Evolutionary conservation across 2,329 filamentous ascomycete species (phyloP).

Genomic region (Cladophialophora yegresii): DNA sequence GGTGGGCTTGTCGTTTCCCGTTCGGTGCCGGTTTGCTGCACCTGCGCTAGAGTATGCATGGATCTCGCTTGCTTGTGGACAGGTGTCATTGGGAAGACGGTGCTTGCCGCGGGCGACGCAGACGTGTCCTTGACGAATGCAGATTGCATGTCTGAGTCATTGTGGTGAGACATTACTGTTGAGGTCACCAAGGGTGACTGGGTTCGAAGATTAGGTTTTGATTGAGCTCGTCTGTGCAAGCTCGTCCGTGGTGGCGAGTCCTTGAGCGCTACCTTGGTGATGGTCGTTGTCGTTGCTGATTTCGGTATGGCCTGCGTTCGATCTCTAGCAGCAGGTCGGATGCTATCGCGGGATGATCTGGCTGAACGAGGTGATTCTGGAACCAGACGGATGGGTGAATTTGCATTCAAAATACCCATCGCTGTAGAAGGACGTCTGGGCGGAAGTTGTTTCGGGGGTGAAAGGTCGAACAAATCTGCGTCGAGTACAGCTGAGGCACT

Average conservation of each 20-base stretch:
- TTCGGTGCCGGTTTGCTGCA: background rate
- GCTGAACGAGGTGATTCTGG: constrained; percentile 32
- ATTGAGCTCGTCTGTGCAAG: constrained; percentile 31
- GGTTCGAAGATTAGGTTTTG: constrained; percentile 28
- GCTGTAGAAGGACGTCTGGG: constrained; percentile 35
- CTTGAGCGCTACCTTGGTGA: constrained; percentile 31
- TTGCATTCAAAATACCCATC: constrained; percentile 32
- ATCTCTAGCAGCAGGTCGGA: constrained; percentile 3
- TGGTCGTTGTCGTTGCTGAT: constrained; percentile 22
- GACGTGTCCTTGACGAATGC: constrained; percentile 23
- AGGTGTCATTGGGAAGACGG: constrained; percentile 35
- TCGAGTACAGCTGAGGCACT: constrained; percentile 23
- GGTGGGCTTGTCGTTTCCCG: background rate
- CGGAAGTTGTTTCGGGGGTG: constrained; percentile 32
- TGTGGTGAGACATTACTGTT: constrained; percentile 14
- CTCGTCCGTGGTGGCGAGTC: constrained; percentile 22
- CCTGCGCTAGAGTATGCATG: constrained; percentile 22
- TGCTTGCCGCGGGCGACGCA: constrained; percentile 33
- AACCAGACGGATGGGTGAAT: constrained; percentile 35
- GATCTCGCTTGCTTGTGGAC: constrained; percentile 30
- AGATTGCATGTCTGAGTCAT: background rate
- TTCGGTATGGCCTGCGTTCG: constrained; percentile 8
- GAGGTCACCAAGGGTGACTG: constrained; percentile 29
- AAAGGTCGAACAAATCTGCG: constrained; percentile 35
- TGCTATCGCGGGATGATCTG: constrained; percentile 11